Conservation (phyloP, 2,329 filamentous ascomycete species). For the Botrytis paeoniae region DNA sequence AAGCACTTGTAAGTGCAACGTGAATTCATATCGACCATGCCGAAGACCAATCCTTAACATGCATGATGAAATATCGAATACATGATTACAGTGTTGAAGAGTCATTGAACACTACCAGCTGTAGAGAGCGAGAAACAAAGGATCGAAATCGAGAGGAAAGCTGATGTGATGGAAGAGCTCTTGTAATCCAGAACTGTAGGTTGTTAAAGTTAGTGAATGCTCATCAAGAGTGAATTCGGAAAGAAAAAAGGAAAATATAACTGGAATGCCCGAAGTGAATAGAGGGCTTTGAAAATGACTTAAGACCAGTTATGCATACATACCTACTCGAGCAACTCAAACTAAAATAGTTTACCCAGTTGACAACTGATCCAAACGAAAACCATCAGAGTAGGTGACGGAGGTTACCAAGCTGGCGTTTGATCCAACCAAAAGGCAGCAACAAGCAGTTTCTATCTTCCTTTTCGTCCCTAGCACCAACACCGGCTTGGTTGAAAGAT, state of each 20-base stretch:
- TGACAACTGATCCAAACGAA: not conserved
- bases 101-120: not conserved
- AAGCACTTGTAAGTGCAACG: not conserved
- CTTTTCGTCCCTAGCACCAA: no score
- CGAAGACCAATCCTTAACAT: not conserved
- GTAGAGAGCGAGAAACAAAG: not conserved
- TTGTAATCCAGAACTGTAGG: not conserved
- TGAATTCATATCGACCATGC: not conserved
- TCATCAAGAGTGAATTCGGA: not conserved
- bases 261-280: not conserved
- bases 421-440: not conserved
- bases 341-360: not conserved
- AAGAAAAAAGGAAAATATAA: not conserved
- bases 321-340: not conserved
- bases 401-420: not conserved
- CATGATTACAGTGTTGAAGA: not conserved
- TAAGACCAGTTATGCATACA: not conserved
- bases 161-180: no score
- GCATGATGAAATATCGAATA: not conserved
- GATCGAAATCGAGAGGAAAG: not conserved
- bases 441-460: not conserved
- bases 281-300: not conserved
- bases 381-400: not conserved
- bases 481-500: not conserved
- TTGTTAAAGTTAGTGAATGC: not conserved